Conservation (phyloP, 2,329 filamentous ascomycete species). For the Aspergillus puulaauensis region DNA sequence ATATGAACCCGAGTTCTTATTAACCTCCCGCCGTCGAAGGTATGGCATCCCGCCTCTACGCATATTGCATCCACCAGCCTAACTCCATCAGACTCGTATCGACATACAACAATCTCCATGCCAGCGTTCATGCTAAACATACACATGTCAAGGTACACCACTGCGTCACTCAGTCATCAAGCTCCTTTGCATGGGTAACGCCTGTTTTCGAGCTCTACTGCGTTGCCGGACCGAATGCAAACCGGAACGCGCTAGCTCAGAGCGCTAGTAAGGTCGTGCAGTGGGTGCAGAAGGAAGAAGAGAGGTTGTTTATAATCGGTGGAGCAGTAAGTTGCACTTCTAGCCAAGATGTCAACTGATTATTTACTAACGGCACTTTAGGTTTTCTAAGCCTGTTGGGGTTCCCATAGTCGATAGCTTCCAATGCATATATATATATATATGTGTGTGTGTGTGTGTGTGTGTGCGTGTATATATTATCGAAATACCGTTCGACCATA, state of each 20-base stretch:
- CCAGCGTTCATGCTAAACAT: constrained; percentile 79
- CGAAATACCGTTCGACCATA: no score
- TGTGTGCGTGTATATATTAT: no score
- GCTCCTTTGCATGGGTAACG: constrained; percentile 86
- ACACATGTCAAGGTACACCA: constrained; percentile 86
- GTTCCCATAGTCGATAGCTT: background rate
- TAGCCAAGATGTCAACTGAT: background rate
- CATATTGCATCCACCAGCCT: background rate
- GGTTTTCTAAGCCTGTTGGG: background rate
- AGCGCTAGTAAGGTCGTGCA: constrained; percentile 86
- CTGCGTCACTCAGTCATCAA: constrained; percentile 69
- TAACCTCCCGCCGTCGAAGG: constrained; percentile 62
- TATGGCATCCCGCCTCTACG: constrained; percentile 30
- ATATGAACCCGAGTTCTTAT: constrained; percentile 67
- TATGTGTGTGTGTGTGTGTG: no score
- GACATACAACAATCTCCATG: constrained; percentile 81
- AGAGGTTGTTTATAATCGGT: constrained; percentile 92
- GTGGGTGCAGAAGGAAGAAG: constrained; percentile 90
- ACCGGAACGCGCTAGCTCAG: constrained; percentile 68
- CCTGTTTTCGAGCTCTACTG: constrained; percentile 93
- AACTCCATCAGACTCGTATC: constrained; percentile 67
- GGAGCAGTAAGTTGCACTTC: constrained; percentile 66
- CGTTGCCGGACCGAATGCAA: constrained; percentile 73
- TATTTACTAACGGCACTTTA: background rate
- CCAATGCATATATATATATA: no score